Evolutionary conservation across 192 early-diverging fungal species (phyloP).

Genomic region (Helicostylum pulchrum): DNA sequence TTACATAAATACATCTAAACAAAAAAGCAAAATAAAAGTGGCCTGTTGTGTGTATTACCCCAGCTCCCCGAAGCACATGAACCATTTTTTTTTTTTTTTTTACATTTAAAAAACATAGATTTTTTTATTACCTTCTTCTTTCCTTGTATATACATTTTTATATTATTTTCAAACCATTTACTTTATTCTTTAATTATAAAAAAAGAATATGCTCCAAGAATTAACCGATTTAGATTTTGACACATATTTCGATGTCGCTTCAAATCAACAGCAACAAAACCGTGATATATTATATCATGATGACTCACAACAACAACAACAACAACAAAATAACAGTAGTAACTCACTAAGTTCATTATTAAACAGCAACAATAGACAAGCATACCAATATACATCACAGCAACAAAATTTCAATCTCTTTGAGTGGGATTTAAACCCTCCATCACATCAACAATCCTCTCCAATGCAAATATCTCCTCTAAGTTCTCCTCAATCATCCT

Average conservation of each 20-base stretch:
- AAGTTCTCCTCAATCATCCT: slow-evolving; percentile 7
- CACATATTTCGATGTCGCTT: slow-evolving; percentile 14
- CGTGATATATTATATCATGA: slow-evolving; percentile 13
- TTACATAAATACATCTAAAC: background rate
- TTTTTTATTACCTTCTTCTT: background rate
- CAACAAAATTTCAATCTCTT: background rate
- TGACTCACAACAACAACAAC: background rate
- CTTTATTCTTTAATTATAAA: background rate
- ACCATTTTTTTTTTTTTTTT: slow-evolving; percentile 3
- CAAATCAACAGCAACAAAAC: slow-evolving; percentile 7
- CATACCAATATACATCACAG: background rate
- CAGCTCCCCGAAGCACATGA: background rate
- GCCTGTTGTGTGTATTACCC: slow-evolving; percentile 4
- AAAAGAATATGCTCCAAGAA: slow-evolving; percentile 8
- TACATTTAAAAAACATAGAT: too few relatives aligned
- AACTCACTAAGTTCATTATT: background rate
- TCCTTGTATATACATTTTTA: background rate
- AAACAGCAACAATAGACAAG: slow-evolving; percentile 3
- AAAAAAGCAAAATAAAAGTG: slow-evolving; percentile 7
- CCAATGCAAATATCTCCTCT: slow-evolving; percentile 9
- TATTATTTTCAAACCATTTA: background rate
- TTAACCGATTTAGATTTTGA: slow-evolving; percentile 20
- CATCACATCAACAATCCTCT: background rate
- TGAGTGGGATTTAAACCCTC: slow-evolving; percentile 8
- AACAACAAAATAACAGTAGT: background rate